Conservation (phyloP, 345 rosid genomes). For the Euphorbia lathyris region DNA sequence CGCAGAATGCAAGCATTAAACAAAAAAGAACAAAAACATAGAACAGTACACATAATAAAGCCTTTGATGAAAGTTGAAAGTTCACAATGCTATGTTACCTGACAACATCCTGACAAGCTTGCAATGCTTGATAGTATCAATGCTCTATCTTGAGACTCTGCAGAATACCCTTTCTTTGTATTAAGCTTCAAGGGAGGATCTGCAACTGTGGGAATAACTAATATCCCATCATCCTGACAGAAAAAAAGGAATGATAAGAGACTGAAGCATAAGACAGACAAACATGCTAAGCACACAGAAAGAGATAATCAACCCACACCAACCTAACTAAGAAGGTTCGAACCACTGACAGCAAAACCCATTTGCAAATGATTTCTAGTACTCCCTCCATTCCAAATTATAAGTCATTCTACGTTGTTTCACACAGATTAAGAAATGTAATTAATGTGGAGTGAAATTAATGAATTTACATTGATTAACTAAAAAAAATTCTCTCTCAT, state of each 20-base stretch:
- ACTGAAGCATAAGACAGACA: neutral
- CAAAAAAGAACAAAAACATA: slow-evolving; percentile 10
- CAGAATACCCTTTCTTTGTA: slow-evolving; percentile 45
- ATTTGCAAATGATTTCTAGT: neutral
- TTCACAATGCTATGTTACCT: slow-evolving; percentile 40
- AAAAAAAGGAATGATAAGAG: slow-evolving; percentile 1
- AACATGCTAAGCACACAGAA: neutral
- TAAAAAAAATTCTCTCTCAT: too few relatives aligned
- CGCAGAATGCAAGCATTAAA: slow-evolving; percentile 14
- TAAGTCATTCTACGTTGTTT: too few relatives aligned
- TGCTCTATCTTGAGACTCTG: slow-evolving; percentile 61
- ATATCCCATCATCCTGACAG: slow-evolving; percentile 68
- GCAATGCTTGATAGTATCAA: slow-evolving; percentile 61
- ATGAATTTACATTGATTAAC: too few relatives aligned
- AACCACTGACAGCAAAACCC: neutral
- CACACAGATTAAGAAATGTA: too few relatives aligned
- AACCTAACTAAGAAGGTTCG: too few relatives aligned
- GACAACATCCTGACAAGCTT: slow-evolving; percentile 94
- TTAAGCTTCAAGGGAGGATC: slow-evolving; percentile 66
- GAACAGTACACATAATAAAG: slow-evolving; percentile 5
- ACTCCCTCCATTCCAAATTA: too few relatives aligned
- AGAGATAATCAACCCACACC: neutral
- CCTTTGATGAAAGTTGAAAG: slow-evolving; percentile 14
- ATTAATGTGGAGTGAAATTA: too few relatives aligned
- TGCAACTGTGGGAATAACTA: slow-evolving; percentile 75